Percentiles rank a stretch among this genome's conserved stretches.
Conservation (phyloP, 2,329 filamentous ascomycete species). For the Phyllosticta capitalensis region DNA sequence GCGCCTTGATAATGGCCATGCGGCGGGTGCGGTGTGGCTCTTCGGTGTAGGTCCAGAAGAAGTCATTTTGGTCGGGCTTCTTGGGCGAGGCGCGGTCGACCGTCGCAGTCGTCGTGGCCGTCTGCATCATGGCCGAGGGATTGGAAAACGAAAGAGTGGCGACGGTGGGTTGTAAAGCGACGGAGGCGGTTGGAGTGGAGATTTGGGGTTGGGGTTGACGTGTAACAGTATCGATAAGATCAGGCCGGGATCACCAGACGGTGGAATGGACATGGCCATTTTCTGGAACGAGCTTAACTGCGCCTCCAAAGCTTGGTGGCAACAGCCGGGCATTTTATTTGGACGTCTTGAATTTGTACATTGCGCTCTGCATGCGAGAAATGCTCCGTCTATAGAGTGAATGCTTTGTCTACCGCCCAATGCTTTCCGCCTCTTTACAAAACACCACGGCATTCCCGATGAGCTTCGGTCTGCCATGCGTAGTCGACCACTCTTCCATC, state of each 20-base stretch:
- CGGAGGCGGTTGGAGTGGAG: not conserved
- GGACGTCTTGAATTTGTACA: too few species aligned
- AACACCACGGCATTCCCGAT: too few species aligned
- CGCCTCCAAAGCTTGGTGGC: not conserved
- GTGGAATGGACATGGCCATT: not conserved
- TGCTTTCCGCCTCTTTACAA: too few species aligned
- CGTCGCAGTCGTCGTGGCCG: conserved; percentile 6
- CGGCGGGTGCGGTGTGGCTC: conserved; percentile 89
- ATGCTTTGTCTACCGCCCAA: too few species aligned
- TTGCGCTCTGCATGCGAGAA: too few species aligned
- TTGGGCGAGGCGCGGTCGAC: conserved; percentile 9
- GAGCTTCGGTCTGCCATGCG: too few species aligned
- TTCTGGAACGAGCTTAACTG: not conserved
- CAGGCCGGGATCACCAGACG: not conserved
- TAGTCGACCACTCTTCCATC: too few species aligned
- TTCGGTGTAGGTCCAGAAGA: conserved; percentile 99
- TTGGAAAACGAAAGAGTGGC: not conserved
- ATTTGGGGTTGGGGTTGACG: not conserved
- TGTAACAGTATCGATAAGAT: not conserved
- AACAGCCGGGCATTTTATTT: too few species aligned
- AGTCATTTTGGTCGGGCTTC: conserved; percentile 44
- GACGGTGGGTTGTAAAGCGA: not conserved
- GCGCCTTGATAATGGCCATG: conserved; percentile 93
- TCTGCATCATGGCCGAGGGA: conserved; percentile 1
- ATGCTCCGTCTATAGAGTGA: too few species aligned